A percentile compares a stretch with the other conserved stretches of the same genome.
These are phyloP conservation scores for Diaporthe sp. DNA, from an alignment of 2,329 filamentous ascomycete genomes.

Conservation along the genomic window DNA sequence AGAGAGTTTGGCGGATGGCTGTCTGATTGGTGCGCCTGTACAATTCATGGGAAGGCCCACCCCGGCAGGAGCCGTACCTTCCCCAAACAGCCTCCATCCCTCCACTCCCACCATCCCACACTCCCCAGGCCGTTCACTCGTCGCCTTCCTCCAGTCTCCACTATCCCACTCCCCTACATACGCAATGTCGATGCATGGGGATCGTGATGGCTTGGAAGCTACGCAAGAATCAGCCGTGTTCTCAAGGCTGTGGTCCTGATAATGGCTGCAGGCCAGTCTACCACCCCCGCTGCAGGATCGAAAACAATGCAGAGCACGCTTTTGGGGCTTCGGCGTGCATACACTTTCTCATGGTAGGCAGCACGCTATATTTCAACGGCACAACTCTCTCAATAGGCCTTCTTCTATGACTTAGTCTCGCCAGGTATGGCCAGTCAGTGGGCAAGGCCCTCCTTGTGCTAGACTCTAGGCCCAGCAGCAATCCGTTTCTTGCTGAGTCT, in stretches of 20 bases:
- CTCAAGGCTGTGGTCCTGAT: neutral
- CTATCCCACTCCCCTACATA: neutral
- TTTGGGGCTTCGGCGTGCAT: neutral
- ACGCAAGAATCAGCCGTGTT: neutral
- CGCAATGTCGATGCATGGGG: neutral
- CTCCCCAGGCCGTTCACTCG: neutral
- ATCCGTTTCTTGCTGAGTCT: neutral
- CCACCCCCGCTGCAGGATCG: neutral
- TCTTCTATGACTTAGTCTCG: neutral
- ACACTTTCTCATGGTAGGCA: no score
- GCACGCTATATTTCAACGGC: neutral
- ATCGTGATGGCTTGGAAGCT: neutral
- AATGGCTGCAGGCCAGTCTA: neutral
- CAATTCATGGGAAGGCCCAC: neutral
- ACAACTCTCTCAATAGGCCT: neutral
- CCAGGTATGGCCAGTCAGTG: neutral
- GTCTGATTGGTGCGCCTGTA: constrained; percentile 26
- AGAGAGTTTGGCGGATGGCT: neutral
- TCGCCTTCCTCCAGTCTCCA: neutral
- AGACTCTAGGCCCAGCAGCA: neutral
- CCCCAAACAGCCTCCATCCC: neutral
- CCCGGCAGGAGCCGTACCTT: constrained; percentile 19
- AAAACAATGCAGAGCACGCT: neutral
- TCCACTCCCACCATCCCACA: neutral
- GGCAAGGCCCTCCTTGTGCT: neutral